phyloP scores from a whole-genome alignment of 768 basidiomycete species.

The Suillus subalutaceus region DNA sequence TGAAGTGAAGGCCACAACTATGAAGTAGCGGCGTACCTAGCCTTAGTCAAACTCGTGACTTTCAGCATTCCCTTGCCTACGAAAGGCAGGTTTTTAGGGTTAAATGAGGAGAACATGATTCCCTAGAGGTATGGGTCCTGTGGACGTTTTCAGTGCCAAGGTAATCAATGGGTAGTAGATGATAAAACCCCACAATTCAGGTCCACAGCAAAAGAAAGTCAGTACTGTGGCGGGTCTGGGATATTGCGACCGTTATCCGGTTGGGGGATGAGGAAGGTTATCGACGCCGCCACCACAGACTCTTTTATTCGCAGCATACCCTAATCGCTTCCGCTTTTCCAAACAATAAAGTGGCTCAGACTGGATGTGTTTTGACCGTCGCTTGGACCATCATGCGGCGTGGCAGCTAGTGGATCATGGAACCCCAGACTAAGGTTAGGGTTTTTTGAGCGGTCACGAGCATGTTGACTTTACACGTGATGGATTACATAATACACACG shows the following conservation, averaged over 20 bases:
- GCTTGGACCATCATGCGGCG: not conserved
- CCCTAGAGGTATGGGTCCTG: not conserved
- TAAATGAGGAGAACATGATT: not conserved
- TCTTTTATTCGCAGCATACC: not conserved
- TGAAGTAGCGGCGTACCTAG: not conserved
- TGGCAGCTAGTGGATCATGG: not conserved
- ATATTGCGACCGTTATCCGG: not conserved
- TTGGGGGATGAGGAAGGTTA: not conserved
- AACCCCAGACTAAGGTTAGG: constrained; percentile 14
- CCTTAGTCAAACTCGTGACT: not conserved
- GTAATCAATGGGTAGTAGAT: not conserved
- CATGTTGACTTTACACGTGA: constrained; percentile 34
- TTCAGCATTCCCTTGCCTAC: not conserved
- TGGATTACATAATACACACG: constrained; percentile 34
- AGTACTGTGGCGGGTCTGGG: too few species aligned
- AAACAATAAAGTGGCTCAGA: not conserved
- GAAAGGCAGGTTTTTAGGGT: not conserved
- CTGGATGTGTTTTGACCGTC: not conserved
- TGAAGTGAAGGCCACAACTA: not conserved
- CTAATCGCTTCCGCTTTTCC: not conserved
- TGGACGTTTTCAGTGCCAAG: not conserved
- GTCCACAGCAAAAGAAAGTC: not conserved
- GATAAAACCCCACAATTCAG: not conserved
- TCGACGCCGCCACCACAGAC: not conserved
- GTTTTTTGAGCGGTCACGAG: not conserved